A percentile compares a stretch with the other conserved stretches of the same genome.
These are phyloP conservation scores for Maudiozyma bulderi DNA, from an alignment of 805 yeast species.

Conservation along the genomic window DNA sequence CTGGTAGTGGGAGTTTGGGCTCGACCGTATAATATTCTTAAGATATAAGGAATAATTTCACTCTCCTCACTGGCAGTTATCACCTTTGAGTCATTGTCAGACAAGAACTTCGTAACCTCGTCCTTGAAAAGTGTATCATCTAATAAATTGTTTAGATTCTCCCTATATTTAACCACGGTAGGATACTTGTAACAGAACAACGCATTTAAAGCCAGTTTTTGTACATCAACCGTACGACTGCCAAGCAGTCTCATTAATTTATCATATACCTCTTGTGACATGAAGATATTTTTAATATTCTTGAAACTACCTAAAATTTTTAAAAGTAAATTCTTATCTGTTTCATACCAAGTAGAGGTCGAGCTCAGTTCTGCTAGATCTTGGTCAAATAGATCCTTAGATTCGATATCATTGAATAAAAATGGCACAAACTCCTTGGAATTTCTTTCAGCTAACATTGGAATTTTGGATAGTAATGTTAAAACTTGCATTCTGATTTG, in stretches of 20 bases:
- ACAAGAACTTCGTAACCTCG: conserved; percentile 58
- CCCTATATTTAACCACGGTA: conserved; percentile 56
- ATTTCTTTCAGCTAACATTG: conserved; percentile 60
- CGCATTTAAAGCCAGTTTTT: conserved; percentile 62
- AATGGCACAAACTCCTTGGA: conserved; percentile 49
- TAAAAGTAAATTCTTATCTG: conserved; percentile 50
- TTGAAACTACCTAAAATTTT: conserved; percentile 56
- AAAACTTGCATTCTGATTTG: conserved; percentile 48
- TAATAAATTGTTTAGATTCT: conserved; percentile 59
- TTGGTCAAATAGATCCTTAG: conserved; percentile 15
- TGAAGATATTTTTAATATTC: conserved; percentile 45
- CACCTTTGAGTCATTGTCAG: conserved; percentile 38
- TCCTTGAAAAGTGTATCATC: conserved; percentile 83
- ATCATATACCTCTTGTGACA: conserved; percentile 43
- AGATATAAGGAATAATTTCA: conserved; percentile 56
- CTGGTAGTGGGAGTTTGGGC: conserved; percentile 61
- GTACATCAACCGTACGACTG: conserved; percentile 51
- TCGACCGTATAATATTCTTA: conserved; percentile 78
- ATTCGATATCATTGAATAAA: conserved; percentile 32
- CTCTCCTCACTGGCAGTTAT: conserved; percentile 54
- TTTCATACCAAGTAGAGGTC: conserved; percentile 34
- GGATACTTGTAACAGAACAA: conserved; percentile 55
- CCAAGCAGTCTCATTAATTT: conserved; percentile 50
- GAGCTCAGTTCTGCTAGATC: conserved; percentile 1
- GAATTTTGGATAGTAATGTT: conserved; percentile 47